Percentiles rank a stretch among this genome's conserved stretches.
phyloP scores from a whole-genome alignment of 306 rosid species.

The Myrica gale region DNA sequence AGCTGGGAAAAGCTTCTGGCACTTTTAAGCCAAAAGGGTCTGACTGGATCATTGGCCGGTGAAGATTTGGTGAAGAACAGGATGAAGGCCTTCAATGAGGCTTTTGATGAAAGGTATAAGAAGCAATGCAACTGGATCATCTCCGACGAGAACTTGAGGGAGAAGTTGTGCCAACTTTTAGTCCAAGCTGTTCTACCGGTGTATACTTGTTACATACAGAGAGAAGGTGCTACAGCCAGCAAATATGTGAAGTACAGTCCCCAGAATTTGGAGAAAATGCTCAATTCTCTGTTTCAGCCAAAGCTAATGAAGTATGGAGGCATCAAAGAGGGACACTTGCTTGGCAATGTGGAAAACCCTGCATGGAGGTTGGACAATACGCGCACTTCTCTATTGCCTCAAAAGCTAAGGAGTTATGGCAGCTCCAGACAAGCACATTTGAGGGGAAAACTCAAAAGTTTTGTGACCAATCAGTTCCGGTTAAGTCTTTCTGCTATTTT shows the following conservation, averaged over 20 bases:
- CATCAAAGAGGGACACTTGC: background rate
- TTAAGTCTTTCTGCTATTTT: slow-evolving; percentile 39
- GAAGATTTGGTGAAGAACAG: slow-evolving; percentile 41
- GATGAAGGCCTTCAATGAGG: slow-evolving; percentile 55
- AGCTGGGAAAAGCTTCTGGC: slow-evolving; percentile 68
- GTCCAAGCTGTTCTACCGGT: slow-evolving; percentile 66
- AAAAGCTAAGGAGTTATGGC: slow-evolving; percentile 31
- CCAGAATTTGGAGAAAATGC: slow-evolving; percentile 41
- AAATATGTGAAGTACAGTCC: slow-evolving; percentile 45
- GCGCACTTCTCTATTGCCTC: slow-evolving; percentile 57
- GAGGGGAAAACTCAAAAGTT: slow-evolving; percentile 45
- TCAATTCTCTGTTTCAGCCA: slow-evolving; percentile 42
- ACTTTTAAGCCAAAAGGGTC: slow-evolving; percentile 41
- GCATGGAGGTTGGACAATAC: slow-evolving; percentile 54
- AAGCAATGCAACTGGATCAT: slow-evolving; percentile 71
- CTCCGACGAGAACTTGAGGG: slow-evolving; percentile 52
- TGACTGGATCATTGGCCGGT: slow-evolving; percentile 27
- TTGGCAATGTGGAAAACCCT: slow-evolving; percentile 36
- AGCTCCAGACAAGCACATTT: slow-evolving; percentile 39
- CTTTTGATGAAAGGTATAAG: slow-evolving; percentile 55
- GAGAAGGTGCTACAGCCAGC: slow-evolving; percentile 46
- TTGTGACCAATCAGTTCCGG: slow-evolving; percentile 44
- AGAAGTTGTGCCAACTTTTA: slow-evolving; percentile 51
- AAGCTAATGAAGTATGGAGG: background rate
- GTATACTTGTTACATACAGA: slow-evolving; percentile 51